Conservation (phyloP, 331 rosid genomes). For the Arachis monticola region DNA sequence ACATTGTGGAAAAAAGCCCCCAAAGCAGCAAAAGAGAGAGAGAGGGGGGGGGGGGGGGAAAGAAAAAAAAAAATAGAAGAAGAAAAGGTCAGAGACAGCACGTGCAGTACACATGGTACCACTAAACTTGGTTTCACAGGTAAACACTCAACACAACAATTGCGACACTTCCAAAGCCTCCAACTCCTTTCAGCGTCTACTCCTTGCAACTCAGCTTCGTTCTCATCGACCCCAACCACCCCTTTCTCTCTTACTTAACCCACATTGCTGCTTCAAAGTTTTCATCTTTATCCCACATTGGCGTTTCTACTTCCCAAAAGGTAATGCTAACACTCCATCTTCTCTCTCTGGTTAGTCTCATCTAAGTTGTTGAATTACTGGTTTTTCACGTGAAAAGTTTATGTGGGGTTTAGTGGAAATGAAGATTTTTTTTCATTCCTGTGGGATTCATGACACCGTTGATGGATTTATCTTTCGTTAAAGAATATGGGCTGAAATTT, state of each 20-base stretch:
- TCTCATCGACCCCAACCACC: not conserved
- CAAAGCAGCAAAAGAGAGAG: too few species aligned
- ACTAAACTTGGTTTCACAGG: not conserved
- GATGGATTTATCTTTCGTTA: conserved; percentile 16
- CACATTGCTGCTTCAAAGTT: not conserved
- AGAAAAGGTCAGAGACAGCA: not conserved
- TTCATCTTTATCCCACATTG: conserved; percentile 36
- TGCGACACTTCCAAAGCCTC: conserved; percentile 32
- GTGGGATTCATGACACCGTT: not conserved
- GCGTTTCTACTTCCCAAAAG: conserved; percentile 8
- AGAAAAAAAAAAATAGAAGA: not conserved
- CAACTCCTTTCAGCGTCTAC: conserved; percentile 10
- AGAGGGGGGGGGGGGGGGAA: not conserved
- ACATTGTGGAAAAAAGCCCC: not conserved
- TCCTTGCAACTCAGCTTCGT: not conserved
- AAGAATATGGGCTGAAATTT: conserved; percentile 7
- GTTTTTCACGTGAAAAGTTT: not conserved
- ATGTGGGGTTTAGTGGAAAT: conserved; percentile 22
- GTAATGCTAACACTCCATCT: conserved; percentile 12
- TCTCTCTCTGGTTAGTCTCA: not conserved
- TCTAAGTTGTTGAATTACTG: conserved; percentile 13
- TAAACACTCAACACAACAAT: not conserved
- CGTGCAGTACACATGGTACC: conserved; percentile 6
- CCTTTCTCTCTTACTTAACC: not conserved
- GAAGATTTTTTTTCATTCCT: not conserved